Conservation (phyloP, 306 rosid species). For the Quercus agrifolia region DNA sequence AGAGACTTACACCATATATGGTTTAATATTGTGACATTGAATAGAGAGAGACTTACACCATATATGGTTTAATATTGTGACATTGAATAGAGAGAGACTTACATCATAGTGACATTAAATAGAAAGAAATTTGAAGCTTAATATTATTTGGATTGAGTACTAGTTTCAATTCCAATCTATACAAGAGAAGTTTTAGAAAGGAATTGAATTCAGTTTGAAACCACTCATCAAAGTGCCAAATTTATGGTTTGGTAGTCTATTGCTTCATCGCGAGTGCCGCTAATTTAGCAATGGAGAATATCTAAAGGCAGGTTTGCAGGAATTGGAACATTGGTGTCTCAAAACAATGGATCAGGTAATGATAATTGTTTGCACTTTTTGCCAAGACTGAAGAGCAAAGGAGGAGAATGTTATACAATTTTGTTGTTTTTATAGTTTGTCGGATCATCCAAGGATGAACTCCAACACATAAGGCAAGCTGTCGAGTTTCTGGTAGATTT, state of each 20-base stretch:
- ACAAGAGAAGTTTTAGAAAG: constrained; percentile 2
- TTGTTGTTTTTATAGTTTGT: constrained; percentile 45
- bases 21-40: too few relatives aligned
- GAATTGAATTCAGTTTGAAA: neutral
- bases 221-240: constrained; percentile 3
- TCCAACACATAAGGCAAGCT: constrained; percentile 82
- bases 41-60: too few relatives aligned
- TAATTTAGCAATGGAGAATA: constrained; percentile 93
- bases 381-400: neutral
- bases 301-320: constrained; percentile 71
- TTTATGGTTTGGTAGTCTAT: constrained; percentile 46
- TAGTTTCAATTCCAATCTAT: constrained; percentile 12
- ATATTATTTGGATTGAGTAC: too few relatives aligned
- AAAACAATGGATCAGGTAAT: constrained; percentile 68
- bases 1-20: too few relatives aligned
- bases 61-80: too few relatives aligned
- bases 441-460: constrained; percentile 81
- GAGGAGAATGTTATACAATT: neutral
- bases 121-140: too few relatives aligned
- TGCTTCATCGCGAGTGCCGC: constrained; percentile 89
- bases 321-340: constrained; percentile 78
- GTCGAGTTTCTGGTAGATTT: constrained; percentile 74
- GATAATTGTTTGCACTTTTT: constrained; percentile 4
- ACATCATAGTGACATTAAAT: too few relatives aligned
- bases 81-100: too few relatives aligned